phyloP scores from a whole-genome alignment of 371 early-diverging fungal genomes.

The Apophysomyces ossiformis region DNA sequence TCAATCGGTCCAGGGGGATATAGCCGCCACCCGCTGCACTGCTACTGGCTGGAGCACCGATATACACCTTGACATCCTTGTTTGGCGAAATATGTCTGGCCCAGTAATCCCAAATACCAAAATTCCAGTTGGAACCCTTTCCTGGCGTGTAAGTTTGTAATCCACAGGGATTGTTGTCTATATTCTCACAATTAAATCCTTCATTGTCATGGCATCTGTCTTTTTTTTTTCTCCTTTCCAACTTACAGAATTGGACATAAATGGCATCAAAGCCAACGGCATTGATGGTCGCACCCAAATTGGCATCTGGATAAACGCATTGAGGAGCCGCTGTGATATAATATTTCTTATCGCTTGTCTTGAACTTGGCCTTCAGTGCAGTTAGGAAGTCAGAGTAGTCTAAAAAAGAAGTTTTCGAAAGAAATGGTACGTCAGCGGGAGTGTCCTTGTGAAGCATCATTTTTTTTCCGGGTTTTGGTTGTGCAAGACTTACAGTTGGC shows the following conservation, averaged over 20 bases:
- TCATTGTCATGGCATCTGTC: neutral
- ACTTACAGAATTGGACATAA: slow-evolving; percentile 71
- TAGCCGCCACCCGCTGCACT: slow-evolving; percentile 66
- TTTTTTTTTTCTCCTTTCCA: neutral
- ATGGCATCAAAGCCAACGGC: slow-evolving; percentile 69
- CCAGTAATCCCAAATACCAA: slow-evolving; percentile 70
- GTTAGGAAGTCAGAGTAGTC: slow-evolving; percentile 64
- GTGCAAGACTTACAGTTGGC: slow-evolving; percentile 36
- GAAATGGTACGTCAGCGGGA: no score
- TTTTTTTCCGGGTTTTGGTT: neutral
- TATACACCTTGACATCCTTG: slow-evolving; percentile 60
- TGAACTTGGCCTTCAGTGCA: slow-evolving; percentile 48
- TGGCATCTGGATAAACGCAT: slow-evolving; percentile 74
- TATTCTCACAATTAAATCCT: neutral
- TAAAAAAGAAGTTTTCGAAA: slow-evolving; percentile 14
- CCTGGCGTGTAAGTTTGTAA: slow-evolving; percentile 49
- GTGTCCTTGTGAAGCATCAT: neutral
- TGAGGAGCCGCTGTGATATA: slow-evolving; percentile 80
- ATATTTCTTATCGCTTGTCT: slow-evolving; percentile 44
- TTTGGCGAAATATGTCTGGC: slow-evolving; percentile 61
- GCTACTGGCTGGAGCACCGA: slow-evolving; percentile 65
- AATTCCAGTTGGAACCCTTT: slow-evolving; percentile 45
- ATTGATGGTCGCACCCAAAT: slow-evolving; percentile 56
- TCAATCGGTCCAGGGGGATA: slow-evolving; percentile 32
- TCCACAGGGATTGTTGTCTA: slow-evolving; percentile 77